Conservation (phyloP, 1,284 basidiomycete species). For the Neotropicomus parvogracilis region DNA sequence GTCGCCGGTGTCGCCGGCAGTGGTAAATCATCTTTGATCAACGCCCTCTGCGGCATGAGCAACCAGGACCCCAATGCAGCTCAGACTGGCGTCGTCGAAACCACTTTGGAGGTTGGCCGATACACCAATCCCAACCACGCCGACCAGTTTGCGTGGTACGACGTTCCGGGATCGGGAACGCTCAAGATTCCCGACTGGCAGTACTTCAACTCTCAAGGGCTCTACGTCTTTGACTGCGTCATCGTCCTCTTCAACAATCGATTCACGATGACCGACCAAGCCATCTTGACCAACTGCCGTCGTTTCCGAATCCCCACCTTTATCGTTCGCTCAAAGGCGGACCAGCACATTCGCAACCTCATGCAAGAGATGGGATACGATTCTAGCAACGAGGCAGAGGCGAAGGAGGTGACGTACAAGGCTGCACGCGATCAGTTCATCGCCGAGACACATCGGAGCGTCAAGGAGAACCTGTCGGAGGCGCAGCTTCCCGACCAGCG, state of each 20-base stretch:
- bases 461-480: slow-evolving; percentile 28
- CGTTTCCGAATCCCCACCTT: slow-evolving; percentile 33
- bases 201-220: slow-evolving; percentile 38
- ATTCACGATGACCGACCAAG: slow-evolving; percentile 33
- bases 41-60: slow-evolving; percentile 31
- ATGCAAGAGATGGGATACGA: slow-evolving; percentile 31
- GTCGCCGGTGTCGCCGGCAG: slow-evolving; percentile 35
- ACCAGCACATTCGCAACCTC: slow-evolving; percentile 33
- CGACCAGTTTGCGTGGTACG: slow-evolving; percentile 34
- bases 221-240: slow-evolving; percentile 37
- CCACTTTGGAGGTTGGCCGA: slow-evolving; percentile 28
- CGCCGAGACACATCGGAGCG: slow-evolving; percentile 26
- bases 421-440: slow-evolving; percentile 25
- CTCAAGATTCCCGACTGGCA: slow-evolving; percentile 34
- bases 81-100: slow-evolving; percentile 31
- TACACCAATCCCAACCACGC: slow-evolving; percentile 27
- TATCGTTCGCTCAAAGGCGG: slow-evolving; percentile 38
- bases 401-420: slow-evolving; percentile 21
- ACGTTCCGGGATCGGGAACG: slow-evolving; percentile 37
- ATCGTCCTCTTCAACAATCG: slow-evolving; percentile 32
- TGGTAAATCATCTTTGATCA: slow-evolving; percentile 38
- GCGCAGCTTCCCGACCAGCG: slow-evolving; percentile 30
- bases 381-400: slow-evolving; percentile 20
- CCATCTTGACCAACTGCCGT: slow-evolving; percentile 29
- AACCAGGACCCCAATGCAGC: slow-evolving; percentile 30